Evolutionary conservation across 2,329 filamentous ascomycete genomes (phyloP).

Genomic region (Pseudogymnoascus sp.): DNA sequence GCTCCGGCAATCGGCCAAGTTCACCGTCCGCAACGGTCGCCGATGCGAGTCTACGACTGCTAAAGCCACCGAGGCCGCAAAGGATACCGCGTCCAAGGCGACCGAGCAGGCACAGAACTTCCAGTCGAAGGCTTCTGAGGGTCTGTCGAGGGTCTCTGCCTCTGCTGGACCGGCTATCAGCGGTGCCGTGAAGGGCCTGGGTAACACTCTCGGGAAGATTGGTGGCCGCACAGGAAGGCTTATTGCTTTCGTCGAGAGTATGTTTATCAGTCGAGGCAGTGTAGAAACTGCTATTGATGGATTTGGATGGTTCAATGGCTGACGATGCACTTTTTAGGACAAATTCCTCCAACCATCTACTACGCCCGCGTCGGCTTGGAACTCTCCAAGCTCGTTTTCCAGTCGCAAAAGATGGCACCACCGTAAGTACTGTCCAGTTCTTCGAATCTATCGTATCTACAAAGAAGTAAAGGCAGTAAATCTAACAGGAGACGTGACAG

Average conservation of each 20-base stretch:
- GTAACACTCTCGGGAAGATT: slow-evolving; percentile 61
- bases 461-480: background rate
- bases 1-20: slow-evolving; percentile 24
- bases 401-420: slow-evolving; percentile 82
- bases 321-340: slow-evolving; percentile 42
- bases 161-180: slow-evolving; percentile 70
- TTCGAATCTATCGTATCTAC: background rate
- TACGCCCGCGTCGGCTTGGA: slow-evolving; percentile 86
- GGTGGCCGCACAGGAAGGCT: slow-evolving; percentile 76
- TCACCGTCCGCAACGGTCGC: slow-evolving; percentile 27
- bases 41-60: slow-evolving; percentile 52
- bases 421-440: slow-evolving; percentile 58
- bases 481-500: slow-evolving; percentile 35
- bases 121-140: slow-evolving; percentile 64
- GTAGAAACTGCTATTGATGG: slow-evolving; percentile 11
- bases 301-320: slow-evolving; percentile 12
- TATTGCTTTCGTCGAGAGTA: slow-evolving; percentile 79
- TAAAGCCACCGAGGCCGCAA: slow-evolving; percentile 38
- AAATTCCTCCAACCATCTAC: slow-evolving; percentile 81
- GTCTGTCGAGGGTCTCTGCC: slow-evolving; percentile 71
- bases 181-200: slow-evolving; percentile 59
- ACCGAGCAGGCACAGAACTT: slow-evolving; percentile 36
- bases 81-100: slow-evolving; percentile 36
- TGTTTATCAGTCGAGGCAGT: slow-evolving; percentile 31
- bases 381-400: slow-evolving; percentile 78